Evolutionary conservation across 306 rosid genomes (phyloP).

Genomic region (Calophaca sinica): DNA sequence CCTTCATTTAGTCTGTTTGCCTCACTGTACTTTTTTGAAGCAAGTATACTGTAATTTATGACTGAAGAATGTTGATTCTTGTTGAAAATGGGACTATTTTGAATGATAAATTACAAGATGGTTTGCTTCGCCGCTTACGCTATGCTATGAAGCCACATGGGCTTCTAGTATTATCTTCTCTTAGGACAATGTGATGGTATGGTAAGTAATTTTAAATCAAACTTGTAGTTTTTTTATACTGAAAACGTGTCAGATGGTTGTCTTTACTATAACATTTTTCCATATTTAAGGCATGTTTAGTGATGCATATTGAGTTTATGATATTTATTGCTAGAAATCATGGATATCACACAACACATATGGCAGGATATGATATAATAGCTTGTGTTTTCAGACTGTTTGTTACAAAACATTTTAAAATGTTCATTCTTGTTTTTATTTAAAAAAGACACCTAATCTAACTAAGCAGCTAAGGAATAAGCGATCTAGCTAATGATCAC

Average conservation of each 20-base stretch:
- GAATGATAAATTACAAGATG: conserved; percentile 94
- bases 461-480: no score
- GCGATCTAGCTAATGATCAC: no score
- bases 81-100: conserved; percentile 79
- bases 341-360: no score
- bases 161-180: conserved; percentile 92
- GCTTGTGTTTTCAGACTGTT: no score
- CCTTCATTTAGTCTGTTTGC: no score
- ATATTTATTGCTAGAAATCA: neutral
- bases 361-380: no score
- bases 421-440: no score
- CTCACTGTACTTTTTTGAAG: no score
- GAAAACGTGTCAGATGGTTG: conserved; percentile 21
- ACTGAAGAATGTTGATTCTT: conserved; percentile 49
- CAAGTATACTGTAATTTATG: conserved; percentile 33
- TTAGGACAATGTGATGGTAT: conserved; percentile 95
- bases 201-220: conserved; percentile 53
- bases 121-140: conserved; percentile 90
- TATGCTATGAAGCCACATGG: conserved; percentile 99
- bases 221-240: conserved; percentile 8
- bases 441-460: no score
- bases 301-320: conserved; percentile 34
- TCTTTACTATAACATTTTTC: conserved; percentile 22
- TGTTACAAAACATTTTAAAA: no score
- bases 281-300: conserved; percentile 33